Base-by-base conservation (phyloP, 1,284 basidiomycete species). In the Heterobasidion irregulare region DNA sequence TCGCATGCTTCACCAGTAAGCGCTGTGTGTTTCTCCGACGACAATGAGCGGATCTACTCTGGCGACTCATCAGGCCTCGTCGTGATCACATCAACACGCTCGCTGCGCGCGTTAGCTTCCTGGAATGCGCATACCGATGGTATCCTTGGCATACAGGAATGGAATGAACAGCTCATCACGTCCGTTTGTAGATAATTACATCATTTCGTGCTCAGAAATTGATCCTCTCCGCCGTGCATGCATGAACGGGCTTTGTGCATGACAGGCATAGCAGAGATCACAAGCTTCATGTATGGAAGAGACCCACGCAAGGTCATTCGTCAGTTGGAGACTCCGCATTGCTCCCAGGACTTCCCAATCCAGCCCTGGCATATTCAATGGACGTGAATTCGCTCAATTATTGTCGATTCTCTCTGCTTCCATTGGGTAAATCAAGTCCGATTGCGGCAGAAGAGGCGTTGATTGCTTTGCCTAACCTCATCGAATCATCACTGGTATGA, bases 301-400 rank as follows among this genome's bases (percentile, higher is more conserved):
- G 76, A 47, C 69, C 78, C 36, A 66, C 48, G 9, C 52, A 70
- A 6, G 61, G 70, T 1, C 66, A 74, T 1, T 61, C 70, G 5
- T 71, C 75, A 9, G 69, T 83, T 8, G 83, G 79, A 32, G 79
- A 80, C 9, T 79, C 82, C 1, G 83, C 84, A 2, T 72, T 76
- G 2, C 64, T 78, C 48, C 72, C 78, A 2, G 76, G 71, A 13
- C 68, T 78, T 10, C 72, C 74, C 1, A 69, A 68, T 0, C 90
- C 88, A 2, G 59, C 65, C 6, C 65, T 90, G 6, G 64, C 70
- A 2, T 84, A 83, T 60, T 86, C 86, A 0, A 72, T 96, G 68
- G 88, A 91, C 63, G 84, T 93, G 57, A 97, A 96, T 66, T 83
- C 92, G 2, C 75, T 96, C 59, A 96, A 95, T 67, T 96, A 89